Conservation (phyloP, 495 filamentous ascomycete species). For the Penicillium verhagenii region DNA sequence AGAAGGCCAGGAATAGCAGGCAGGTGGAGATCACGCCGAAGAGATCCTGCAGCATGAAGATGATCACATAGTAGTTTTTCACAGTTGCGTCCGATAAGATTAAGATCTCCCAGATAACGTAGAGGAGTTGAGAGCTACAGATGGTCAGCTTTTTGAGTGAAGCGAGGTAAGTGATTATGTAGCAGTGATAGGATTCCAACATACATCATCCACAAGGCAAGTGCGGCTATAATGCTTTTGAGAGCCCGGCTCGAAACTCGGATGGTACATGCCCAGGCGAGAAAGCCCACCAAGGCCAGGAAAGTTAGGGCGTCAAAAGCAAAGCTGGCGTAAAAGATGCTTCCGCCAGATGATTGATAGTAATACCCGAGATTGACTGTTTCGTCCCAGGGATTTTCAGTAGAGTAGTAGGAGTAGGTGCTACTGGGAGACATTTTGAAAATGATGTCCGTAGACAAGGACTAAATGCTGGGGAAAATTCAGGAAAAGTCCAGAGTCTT, state of each 20-base stretch:
- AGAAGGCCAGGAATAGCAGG: slow-evolving; percentile 24
- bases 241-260: slow-evolving; percentile 11
- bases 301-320: slow-evolving; percentile 22
- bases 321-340: slow-evolving; percentile 8
- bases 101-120: slow-evolving; percentile 14
- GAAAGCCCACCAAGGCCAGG: slow-evolving; percentile 16
- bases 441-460: not conserved
- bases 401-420: not conserved
- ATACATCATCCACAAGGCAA: slow-evolving; percentile 16
- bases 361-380: not conserved
- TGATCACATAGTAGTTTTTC: slow-evolving; percentile 22
- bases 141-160: not conserved
- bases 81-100: slow-evolving; percentile 16
- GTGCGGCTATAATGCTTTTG: slow-evolving; percentile 7
- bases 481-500: not conserved
- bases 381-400: slow-evolving; percentile 13
- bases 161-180: not conserved
- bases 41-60: slow-evolving; percentile 19
- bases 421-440: not conserved
- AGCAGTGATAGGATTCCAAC: slow-evolving; percentile 1
- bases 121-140: not conserved
- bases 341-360: not conserved
- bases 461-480: not conserved
- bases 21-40: slow-evolving; percentile 14
- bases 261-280: slow-evolving; percentile 23